phyloP scores from a whole-genome alignment of 352 stramenopile species.

The Globisporangium okanoganense region DNA sequence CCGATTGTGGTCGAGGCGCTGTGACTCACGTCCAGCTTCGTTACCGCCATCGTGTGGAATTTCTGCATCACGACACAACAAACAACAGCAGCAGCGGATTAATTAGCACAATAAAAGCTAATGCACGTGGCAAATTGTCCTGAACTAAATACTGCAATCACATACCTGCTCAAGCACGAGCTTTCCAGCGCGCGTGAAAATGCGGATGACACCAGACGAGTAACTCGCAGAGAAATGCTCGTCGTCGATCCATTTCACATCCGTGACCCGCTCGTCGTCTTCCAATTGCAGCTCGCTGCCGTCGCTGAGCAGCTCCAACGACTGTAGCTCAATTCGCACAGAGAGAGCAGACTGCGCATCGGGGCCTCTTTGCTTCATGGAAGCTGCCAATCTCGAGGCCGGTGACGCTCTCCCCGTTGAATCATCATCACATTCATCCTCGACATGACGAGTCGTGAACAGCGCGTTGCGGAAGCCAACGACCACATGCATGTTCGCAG shows the following conservation, averaged over 20 bases:
- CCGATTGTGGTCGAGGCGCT: conserved; percentile 29
- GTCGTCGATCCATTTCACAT: conserved; percentile 66
- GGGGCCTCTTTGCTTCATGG: not conserved
- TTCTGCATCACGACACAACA: conserved; percentile 21
- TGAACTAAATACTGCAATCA: not conserved
- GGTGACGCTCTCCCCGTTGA: conserved; percentile 14
- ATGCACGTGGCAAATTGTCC: not conserved
- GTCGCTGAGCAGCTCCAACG: conserved; percentile 34
- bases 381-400: not conserved
- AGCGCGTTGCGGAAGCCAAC: conserved; percentile 37
- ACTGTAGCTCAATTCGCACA: conserved; percentile 8
- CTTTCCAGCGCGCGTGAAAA: conserved; percentile 48
- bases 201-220: conserved; percentile 50
- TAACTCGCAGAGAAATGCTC: conserved; percentile 58
- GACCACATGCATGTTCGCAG: conserved; percentile 39
- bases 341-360: not conserved
- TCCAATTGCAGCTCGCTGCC: conserved; percentile 26
- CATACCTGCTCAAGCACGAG: conserved; percentile 57
- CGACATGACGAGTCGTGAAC: conserved; percentile 18
- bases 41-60: conserved; percentile 39
- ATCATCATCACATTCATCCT: conserved; percentile 13
- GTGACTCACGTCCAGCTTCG: conserved; percentile 50
- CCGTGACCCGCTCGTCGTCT: conserved; percentile 39
- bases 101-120: not conserved
- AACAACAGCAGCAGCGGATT: too few relatives aligned